Evolutionary conservation across 768 basidiomycete species (phyloP), one percentile per base, ranked within the genome.

Genomic region (Austroboletus festivus): DNA sequence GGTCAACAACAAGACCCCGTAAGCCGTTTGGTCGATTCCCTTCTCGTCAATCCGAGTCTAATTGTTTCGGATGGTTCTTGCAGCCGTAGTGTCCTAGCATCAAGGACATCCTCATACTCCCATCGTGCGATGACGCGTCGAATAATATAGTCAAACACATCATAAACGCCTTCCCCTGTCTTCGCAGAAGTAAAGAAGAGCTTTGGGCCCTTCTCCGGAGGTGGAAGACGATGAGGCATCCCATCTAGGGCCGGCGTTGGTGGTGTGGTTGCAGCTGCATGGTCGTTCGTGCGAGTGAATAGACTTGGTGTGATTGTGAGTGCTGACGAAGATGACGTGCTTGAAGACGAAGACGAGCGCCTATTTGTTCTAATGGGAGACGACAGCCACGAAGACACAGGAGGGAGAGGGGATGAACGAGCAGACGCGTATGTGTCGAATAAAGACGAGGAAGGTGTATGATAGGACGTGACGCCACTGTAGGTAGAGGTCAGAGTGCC

Each of bases 171-270:
- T 30, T 79, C 75, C 0, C 89, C 89, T 4, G 85, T 88, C 67
- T 88, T 88, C 3, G 89, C 88, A 1, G 83, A 86, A 6, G 86
- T 80, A 59, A 86, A 84, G 64, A 89, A 87, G 11, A 89, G 68
- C 62, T 73, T 79, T 0, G 86, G 83, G 3, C 83, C 78, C 1
- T 64, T 71, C 24, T 80, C 81, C 0, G 72, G 77, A 1, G 58
- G 53, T 0, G 57, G 48, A 45, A 48, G 51, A 48, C 44, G 40
- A 43, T 26, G 24, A 18, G 59, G 46, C 41, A 38, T 53, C 35
- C 48, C 33, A n/a, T 57, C 56, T 28, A 57, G 26, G 48, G 57
- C 39, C 0, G 61, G 58, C 15, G 64, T 61, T 5, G 57, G 44
- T 9, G 54, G 55, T 3, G 57, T 55, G 0, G 33, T 46, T 15